Base-by-base conservation (phyloP, 805 yeast genomes). In the Nakazawaea ernobii region DNA sequence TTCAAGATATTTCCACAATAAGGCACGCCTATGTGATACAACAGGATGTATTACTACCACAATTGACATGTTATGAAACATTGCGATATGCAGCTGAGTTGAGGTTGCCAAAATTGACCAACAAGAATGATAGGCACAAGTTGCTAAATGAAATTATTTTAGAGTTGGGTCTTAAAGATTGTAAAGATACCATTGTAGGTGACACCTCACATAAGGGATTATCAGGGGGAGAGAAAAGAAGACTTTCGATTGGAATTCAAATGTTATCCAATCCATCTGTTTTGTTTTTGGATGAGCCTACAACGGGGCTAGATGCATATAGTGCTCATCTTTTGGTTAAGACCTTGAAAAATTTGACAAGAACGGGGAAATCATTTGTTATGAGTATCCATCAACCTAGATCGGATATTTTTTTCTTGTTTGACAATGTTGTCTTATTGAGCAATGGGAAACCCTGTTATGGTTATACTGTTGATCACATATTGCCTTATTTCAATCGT, bases 331-430 rank as follows among this genome's bases (percentile, higher is more conserved):
- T 80, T 48, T 68, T 88, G 32, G 75, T 88, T 13, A 67, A 73
- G 39, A 78, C 87, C 0, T 70, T 89, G 46, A 76, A 79, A 53
- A 71, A 75, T 48, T 67, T 84, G 32, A 80, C 86, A 0, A 59
- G 59, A 39, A 62, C 66, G 11, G 91, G 92, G 0, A 77, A 88
- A 49, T 84, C 94, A 0, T 73, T 89, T 24, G 72, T 88, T 2
- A 67, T 86, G 62, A 82, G 90, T 43, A 84, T 88, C 36, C 96
- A 88, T 59, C 96, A 88, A 61, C 96, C 96, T 0, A 65, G 96
- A 35, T 77, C 84, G 0, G 95, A 88, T 60, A 86, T 88, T 41
- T 71, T 86, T 35, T 73, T 73, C 47, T 61, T 84, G 24, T 80
- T 88, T 49, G 95, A 89, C 59, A 71, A 77, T 42, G 66, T 88